A percentile compares a stretch with the other conserved stretches of the same genome.
phyloP scores from a whole-genome alignment of 2,329 filamentous ascomycete species.

The Venturia pyrina region DNA sequence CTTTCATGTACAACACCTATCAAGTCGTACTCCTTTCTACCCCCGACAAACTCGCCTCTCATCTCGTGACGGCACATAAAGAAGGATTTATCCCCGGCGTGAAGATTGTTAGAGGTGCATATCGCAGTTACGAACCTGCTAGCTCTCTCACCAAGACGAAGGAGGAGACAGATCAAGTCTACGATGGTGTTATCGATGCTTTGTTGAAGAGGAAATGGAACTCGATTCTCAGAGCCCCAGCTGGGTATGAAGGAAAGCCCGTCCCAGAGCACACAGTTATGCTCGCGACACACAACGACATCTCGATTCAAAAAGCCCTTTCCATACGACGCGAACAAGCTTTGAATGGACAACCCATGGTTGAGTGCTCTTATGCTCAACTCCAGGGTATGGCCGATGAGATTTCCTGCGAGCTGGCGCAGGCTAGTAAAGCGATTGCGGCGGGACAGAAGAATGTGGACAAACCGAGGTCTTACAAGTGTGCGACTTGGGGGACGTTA shows the following conservation, averaged over 20 bases:
- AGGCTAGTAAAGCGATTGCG: constrained; percentile 28
- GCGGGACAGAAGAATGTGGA: constrained; percentile 31
- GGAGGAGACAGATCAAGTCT: constrained; percentile 48
- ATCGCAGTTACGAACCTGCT: constrained; percentile 41
- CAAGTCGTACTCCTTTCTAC: constrained; percentile 47
- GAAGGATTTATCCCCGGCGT: constrained; percentile 44
- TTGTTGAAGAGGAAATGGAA: constrained; percentile 57
- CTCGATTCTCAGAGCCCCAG: constrained; percentile 35
- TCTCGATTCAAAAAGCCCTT: constrained; percentile 51
- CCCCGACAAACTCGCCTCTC: constrained; percentile 30
- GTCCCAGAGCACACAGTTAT: constrained; percentile 48
- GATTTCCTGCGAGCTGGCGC: constrained; percentile 52
- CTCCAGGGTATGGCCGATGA: constrained; percentile 95
- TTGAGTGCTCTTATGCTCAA: constrained; percentile 58
- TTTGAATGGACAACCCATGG: constrained; percentile 28
- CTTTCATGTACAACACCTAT: constrained; percentile 59
- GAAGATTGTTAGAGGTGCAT: constrained; percentile 49
- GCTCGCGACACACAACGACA: constrained; percentile 73
- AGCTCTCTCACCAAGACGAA: constrained; percentile 44
- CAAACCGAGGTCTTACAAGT: constrained; percentile 42
- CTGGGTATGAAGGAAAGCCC: constrained; percentile 20
- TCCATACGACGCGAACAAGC: constrained; percentile 38
- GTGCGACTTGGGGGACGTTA: constrained; percentile 46
- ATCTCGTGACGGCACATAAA: constrained; percentile 36
- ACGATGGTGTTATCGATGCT: constrained; percentile 59